Base-by-base conservation (phyloP, 805 yeast genomes). In the Schwanniomyces sp. region DNA sequence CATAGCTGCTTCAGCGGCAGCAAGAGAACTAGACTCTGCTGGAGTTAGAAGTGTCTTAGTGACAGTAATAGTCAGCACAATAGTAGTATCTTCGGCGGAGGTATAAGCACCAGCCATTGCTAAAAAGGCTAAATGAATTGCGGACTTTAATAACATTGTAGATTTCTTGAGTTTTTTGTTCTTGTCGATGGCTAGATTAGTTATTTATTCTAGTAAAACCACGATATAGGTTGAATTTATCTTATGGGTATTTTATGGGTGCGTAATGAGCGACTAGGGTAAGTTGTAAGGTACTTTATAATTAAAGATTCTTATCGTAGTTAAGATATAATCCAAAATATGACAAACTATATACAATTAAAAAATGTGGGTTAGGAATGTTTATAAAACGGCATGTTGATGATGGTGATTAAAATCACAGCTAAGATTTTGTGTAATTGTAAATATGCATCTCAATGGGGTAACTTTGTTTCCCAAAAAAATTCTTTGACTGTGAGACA, bases 31-130 rank as follows among this genome's bases (percentile, higher is more conserved):
- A 44, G 75, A 67, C 59, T 78, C 78, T 46, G 70, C 66, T 29
- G 81, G 80, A 27, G 79, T 65, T 57, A 74, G 68, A 40, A 75
- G 44, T 26, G 82, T 78, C 44, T 64, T 62, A 41, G 82, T 77
- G 48, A 75, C 62, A 21, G 81, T 77, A 49, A 78, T 55, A 26
- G 81, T 78, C 45, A 72, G 57, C 26, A 61, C 52, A 26, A 72
- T 60, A 46, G 81, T 76, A 41, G 79, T 72, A 30, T 74, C 72
- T 27, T 74, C 72, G 7, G 53, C 63, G 7, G 54, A 62, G 10
- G 47, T 54, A 32, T 57, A 55, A 30, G 43, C 45, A 43, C 39
- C 54, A 16, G 47, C 14, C 25, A 46, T 27, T 21, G 59, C 61
- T 27, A 61, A 47, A 10, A 52, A 36, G 38, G 52, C 45, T 17